Evolutionary conservation across 2,329 filamentous ascomycete species (phyloP), one percentile per base, ranked within the genome.

Genomic region (Didymella exigua): DNA sequence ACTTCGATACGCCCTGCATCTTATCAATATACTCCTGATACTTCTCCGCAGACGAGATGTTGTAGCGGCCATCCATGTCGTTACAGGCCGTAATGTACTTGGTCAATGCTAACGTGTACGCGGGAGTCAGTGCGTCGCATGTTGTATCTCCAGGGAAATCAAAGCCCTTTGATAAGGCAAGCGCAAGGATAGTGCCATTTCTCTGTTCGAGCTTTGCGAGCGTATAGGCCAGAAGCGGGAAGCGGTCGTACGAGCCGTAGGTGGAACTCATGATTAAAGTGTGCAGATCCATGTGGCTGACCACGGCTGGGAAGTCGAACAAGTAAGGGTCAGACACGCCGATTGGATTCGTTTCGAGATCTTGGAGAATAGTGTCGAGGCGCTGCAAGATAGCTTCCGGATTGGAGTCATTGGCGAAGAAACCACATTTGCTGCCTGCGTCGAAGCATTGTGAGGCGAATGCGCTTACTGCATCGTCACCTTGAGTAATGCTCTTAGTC

Each of bases 401-500:
- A n/a, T 3, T 26, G 4, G 42, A 34, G 42, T 45, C 42, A 21
- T 45, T 27, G 21, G 42, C 30, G 14, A 23, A 45, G 23, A 36
- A 45, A 7, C n/a, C 19, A 11, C 30, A 45, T 16, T 45, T 27
- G 2, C 14, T 16, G 13, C 30, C 14, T 13, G 42, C 42, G 4
- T 16, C 30, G 42, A 45, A 45, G 10, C 30, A 45, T 11, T 45
- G 42, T 2, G n/a, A 13, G 8, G 21, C 31, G 9, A 45, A 45
- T 2, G 65, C 30, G 4, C 30, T 30, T 3, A 45, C 42, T 7
- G 42, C 30, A 4, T 45, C 21, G 30, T 87, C 84, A 14, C 81
- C 79, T 60, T 86, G 81, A 14, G 73, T 73, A 6, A 84, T 62
- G 46, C 79, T 75, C 24, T 40, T 42, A 7, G 50, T 44, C 60